phyloP scores from a whole-genome alignment of 2,329 filamentous ascomycete genomes.

The Beauveria sp. region DNA sequence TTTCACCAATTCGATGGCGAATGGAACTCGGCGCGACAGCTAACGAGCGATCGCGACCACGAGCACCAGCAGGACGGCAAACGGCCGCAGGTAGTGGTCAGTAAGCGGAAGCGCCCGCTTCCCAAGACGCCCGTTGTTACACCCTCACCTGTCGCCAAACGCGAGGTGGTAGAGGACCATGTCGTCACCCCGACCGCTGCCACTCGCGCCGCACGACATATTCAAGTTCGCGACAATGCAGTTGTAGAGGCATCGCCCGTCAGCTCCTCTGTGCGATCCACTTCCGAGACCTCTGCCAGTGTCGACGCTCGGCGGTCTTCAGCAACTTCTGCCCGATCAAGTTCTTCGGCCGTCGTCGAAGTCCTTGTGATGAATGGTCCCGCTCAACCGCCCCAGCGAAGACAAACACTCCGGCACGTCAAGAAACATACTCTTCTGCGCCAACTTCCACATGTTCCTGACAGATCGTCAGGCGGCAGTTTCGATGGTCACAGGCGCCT shows the following conservation, averaged over 20 bases:
- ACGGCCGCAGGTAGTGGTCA: conserved; percentile 44
- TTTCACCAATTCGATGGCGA: conserved; percentile 52
- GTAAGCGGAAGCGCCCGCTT: conserved; percentile 37
- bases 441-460: conserved; percentile 9
- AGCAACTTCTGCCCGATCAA: conserved; percentile 46
- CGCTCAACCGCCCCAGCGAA: conserved; percentile 35
- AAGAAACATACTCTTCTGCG: conserved; percentile 47
- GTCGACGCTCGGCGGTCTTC: conserved; percentile 44
- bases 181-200: conserved; percentile 42
- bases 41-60: neutral
- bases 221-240: conserved; percentile 37
- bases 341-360: conserved; percentile 49
- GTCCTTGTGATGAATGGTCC: conserved; percentile 47
- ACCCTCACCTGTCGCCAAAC: conserved; percentile 14
- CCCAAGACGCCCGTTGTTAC: conserved; percentile 19
- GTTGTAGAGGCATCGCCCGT: conserved; percentile 29
- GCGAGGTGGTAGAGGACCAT: conserved; percentile 40
- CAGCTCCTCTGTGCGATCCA: conserved; percentile 24
- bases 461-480: neutral
- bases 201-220: conserved; percentile 39
- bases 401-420: conserved; percentile 53
- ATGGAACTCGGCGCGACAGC: conserved; percentile 32
- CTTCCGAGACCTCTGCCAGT: conserved; percentile 32
- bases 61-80: conserved; percentile 50
- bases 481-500: neutral